These are phyloP conservation scores for Thermochaetoides thermophila DNA, from an alignment of 495 filamentous ascomycete genomes.

Conservation along the genomic window DNA sequence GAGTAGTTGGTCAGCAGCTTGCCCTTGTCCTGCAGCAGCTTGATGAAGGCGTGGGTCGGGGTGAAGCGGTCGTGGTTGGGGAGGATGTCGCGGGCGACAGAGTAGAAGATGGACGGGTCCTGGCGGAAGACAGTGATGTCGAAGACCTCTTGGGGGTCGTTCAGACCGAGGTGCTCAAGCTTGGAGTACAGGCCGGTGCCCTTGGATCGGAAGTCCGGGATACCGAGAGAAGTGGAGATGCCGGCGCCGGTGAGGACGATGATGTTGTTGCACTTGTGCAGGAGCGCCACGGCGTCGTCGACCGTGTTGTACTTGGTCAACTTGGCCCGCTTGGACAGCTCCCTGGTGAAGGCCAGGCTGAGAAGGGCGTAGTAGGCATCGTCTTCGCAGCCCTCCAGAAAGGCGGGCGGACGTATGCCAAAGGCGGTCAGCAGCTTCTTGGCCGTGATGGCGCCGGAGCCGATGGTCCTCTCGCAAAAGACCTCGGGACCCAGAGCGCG, in stretches of 20 bases:
- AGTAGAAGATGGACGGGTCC: conserved; percentile 85
- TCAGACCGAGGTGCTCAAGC: conserved; percentile 52
- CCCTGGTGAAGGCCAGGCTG: conserved; percentile 62
- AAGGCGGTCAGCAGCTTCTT: conserved; percentile 90
- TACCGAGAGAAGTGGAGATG: conserved; percentile 79
- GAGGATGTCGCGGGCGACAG: conserved; percentile 78
- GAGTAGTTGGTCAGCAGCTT: conserved; percentile 95
- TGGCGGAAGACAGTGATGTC: conserved; percentile 75
- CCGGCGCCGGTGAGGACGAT: conserved; percentile 91
- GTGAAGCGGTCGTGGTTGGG: conserved; percentile 58
- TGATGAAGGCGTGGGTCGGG: conserved; percentile 89
- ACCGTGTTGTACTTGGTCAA: conserved; percentile 69
- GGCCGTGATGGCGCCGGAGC: conserved; percentile 49
- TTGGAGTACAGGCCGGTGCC: conserved; percentile 79
- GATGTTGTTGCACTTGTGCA: conserved; percentile 65
- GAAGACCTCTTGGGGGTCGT: conserved; percentile 88
- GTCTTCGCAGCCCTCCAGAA: conserved; percentile 60
- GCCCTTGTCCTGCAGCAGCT: conserved; percentile 77
- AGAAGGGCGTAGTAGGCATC: conserved; percentile 61
- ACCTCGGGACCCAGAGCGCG: conserved; percentile 58
- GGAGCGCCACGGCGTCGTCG: conserved; percentile 69
- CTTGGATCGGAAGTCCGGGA: conserved; percentile 78
- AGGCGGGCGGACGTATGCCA: conserved; percentile 59
- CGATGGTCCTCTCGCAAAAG: conserved; percentile 62
- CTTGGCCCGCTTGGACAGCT: conserved; percentile 69